A percentile compares a stretch with the other conserved stretches of the same genome.
Evolutionary conservation across 495 filamentous ascomycete genomes (phyloP).

Genomic region (Penicillium robsamsonii): DNA sequence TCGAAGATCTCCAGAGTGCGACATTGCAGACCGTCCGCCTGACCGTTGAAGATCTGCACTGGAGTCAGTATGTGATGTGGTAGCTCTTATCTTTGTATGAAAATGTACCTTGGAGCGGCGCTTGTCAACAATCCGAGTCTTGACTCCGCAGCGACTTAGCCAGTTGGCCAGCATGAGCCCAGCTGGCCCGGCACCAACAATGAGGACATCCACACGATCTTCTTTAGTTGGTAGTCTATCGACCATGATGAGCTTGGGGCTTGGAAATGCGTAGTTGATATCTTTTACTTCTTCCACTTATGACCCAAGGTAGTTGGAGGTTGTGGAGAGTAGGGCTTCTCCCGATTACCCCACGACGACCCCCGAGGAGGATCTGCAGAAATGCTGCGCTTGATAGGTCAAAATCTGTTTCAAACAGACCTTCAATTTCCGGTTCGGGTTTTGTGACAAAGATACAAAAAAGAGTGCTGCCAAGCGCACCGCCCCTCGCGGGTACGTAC

Average conservation of each 20-base stretch:
- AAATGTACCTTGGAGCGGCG: slow-evolving; percentile 43
- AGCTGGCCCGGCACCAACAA: slow-evolving; percentile 64
- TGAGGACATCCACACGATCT: slow-evolving; percentile 38
- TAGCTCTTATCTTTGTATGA: slow-evolving; percentile 7
- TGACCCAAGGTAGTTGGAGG: not conserved
- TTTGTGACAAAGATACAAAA: too few relatives aligned
- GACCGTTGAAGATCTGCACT: slow-evolving; percentile 45
- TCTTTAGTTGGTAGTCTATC: slow-evolving; percentile 9
- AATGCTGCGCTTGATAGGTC: not conserved
- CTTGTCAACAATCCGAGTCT: slow-evolving; percentile 59
- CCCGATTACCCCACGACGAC: not conserved
- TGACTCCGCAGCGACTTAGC: slow-evolving; percentile 56
- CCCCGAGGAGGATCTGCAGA: not conserved
- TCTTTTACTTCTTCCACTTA: not conserved
- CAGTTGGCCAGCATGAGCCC: slow-evolving; percentile 61
- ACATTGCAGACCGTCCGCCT: slow-evolving; percentile 58
- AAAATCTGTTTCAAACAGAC: not conserved
- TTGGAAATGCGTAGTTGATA: not conserved
- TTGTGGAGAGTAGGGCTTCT: not conserved
- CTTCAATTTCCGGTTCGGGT: not conserved
- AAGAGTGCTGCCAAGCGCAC: too few relatives aligned
- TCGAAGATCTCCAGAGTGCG: slow-evolving; percentile 65
- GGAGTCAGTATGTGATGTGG: not conserved
- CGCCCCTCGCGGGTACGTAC: too few relatives aligned
- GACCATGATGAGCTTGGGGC: slow-evolving; percentile 2